These are phyloP conservation scores for Fusarium vanettenii DNA, from an alignment of 2,329 filamentous ascomycete genomes.

Conservation along the genomic window DNA sequence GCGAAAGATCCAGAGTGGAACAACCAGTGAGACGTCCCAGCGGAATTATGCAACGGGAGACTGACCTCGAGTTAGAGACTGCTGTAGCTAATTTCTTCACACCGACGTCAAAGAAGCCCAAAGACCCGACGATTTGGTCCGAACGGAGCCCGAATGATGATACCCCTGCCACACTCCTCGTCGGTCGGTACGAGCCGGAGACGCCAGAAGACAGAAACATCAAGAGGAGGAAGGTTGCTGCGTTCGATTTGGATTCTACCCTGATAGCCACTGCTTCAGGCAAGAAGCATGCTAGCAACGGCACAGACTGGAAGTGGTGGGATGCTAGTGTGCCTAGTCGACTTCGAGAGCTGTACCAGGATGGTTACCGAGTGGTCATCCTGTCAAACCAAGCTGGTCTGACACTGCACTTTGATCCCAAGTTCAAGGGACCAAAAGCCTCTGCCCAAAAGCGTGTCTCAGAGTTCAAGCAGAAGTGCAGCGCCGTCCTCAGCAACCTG, in stretches of 20 bases:
- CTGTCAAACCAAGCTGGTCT: conserved; percentile 92
- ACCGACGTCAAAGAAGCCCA: conserved; percentile 84
- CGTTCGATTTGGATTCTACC: conserved; percentile 87
- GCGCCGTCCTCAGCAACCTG: conserved; percentile 75
- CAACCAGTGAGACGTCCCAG: conserved; percentile 57
- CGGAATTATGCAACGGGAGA: conserved; percentile 19
- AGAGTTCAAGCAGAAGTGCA: conserved; percentile 87
- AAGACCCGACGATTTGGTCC: conserved; percentile 79
- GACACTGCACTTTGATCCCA: conserved; percentile 78
- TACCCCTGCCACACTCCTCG: conserved; percentile 70
- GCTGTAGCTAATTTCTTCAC: conserved; percentile 90
- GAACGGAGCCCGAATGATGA: conserved; percentile 67
- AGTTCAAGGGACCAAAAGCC: conserved; percentile 71
- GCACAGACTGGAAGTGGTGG: conserved; percentile 96
- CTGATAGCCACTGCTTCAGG: conserved; percentile 84
- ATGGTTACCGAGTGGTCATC: conserved; percentile 82
- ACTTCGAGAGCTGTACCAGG: conserved; percentile 73
- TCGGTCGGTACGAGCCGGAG: conserved; percentile 75
- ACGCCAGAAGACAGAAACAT: conserved; percentile 49
- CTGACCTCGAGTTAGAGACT: conserved; percentile 59
- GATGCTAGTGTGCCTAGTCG: conserved; percentile 74
- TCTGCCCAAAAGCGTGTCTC: conserved; percentile 70
- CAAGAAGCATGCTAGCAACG: conserved; percentile 77
- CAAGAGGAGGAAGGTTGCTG: conserved; percentile 69
- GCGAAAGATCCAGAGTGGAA: conserved; percentile 62